phyloP scores from a whole-genome alignment of 208 protist species.

The Trypanosoma rangeli region DNA sequence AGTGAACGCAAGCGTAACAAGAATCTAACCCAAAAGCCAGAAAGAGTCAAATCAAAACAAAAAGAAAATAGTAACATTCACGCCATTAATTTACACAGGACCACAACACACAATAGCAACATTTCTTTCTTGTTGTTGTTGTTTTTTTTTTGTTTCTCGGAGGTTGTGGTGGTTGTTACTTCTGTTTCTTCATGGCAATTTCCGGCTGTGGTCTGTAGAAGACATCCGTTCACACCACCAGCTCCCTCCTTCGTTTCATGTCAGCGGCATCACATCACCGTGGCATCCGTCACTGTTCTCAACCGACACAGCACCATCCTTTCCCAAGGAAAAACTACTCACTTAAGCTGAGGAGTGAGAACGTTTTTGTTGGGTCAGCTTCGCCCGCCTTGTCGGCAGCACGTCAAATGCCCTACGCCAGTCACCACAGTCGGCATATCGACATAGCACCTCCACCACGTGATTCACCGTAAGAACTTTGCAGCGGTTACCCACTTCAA shows the following conservation, averaged over 20 bases:
- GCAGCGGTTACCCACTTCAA: constrained; percentile 84
- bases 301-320: not conserved
- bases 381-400: constrained; percentile 67
- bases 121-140: too few species aligned
- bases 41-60: not conserved
- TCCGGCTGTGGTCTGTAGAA: not conserved
- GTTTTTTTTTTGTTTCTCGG: not conserved
- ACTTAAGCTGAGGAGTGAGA: constrained; percentile 3
- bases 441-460: constrained; percentile 73
- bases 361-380: constrained; percentile 33
- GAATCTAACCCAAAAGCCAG: not conserved
- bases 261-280: not conserved
- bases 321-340: not conserved
- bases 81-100: not conserved
- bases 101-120: not conserved
- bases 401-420: constrained; percentile 72
- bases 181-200: not conserved
- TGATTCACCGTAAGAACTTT: constrained; percentile 92
- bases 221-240: not conserved
- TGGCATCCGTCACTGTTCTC: not conserved
- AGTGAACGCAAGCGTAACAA: not conserved
- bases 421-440: constrained; percentile 42
- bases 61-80: not conserved
- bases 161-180: too few species aligned
- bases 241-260: not conserved